A percentile compares a stretch with the other conserved stretches of the same genome.
Conservation (phyloP, 2,329 filamentous ascomycete species). For the Colletotrichum costaricense region DNA sequence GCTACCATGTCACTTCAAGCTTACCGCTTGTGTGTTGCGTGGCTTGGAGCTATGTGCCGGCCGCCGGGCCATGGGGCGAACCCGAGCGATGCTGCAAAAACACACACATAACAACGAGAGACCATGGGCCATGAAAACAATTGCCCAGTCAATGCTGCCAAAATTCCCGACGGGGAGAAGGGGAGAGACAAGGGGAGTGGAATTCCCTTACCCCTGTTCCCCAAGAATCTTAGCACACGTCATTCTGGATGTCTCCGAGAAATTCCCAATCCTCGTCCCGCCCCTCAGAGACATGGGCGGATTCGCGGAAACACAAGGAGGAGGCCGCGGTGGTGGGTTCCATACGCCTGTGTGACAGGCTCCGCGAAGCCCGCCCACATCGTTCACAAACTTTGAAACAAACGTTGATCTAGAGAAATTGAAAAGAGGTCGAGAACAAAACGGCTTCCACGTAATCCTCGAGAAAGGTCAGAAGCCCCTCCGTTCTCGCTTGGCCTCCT, state of each 20-base stretch:
- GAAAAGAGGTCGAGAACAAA: background rate
- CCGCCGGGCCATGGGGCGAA: conserved; percentile 17
- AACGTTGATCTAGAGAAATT: background rate
- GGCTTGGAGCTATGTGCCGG: background rate
- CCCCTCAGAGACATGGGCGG: background rate
- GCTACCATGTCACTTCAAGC: background rate
- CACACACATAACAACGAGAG: background rate
- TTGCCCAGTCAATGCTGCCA: background rate
- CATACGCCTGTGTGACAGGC: background rate
- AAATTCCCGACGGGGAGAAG: background rate
- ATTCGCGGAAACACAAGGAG: background rate
- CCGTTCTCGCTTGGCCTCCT: conserved; percentile 3
- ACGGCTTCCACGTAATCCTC: background rate
- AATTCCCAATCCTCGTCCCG: background rate
- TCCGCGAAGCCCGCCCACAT: background rate
- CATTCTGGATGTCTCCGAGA: conserved; percentile 16
- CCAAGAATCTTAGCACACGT: conserved; percentile 26
- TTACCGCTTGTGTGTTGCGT: background rate
- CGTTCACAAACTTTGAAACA: background rate
- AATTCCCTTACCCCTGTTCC: background rate
- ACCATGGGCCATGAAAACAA: background rate
- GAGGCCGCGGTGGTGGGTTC: background rate
- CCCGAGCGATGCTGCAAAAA: conserved; percentile 1
- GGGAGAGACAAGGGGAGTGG: background rate
- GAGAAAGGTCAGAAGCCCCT: background rate